Conservation (phyloP, 768 basidiomycete species). For the Rhodotorula graminis region DNA sequence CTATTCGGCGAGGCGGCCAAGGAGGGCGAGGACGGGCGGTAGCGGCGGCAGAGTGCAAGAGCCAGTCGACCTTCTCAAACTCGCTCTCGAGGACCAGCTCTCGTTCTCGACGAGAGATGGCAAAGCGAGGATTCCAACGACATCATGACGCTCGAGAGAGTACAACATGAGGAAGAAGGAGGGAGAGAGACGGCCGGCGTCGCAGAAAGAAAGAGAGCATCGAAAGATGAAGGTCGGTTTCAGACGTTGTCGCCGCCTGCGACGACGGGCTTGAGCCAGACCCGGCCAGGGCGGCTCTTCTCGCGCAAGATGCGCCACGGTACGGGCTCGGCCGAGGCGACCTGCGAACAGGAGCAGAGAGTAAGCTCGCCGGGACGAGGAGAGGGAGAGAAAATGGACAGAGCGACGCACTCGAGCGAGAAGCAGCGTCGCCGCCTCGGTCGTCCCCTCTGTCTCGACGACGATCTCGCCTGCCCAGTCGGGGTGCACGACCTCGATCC, state of each 20-base stretch:
- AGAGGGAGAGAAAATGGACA: neutral
- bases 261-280: constrained; percentile 16
- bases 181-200: neutral
- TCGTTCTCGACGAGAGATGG: no score
- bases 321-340: constrained; percentile 6
- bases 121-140: no score
- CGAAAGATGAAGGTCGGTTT: neutral
- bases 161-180: no score
- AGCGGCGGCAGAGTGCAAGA: neutral
- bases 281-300: constrained; percentile 11
- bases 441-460: constrained; percentile 41
- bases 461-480: constrained; percentile 38
- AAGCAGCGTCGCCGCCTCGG: constrained; percentile 38
- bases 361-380: neutral
- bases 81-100: no score
- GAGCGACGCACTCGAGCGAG: constrained; percentile 17
- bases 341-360: neutral
- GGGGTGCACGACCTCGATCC: constrained; percentile 33
- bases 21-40: neutral
- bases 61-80: no score
- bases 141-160: no score
- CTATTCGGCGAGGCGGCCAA: constrained; percentile 3
- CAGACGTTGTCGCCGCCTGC: neutral
- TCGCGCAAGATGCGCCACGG: constrained; percentile 27
- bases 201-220: neutral